Evolutionary conservation across 306 rosid species (phyloP).

Genomic region (Quillaja saponaria): DNA sequence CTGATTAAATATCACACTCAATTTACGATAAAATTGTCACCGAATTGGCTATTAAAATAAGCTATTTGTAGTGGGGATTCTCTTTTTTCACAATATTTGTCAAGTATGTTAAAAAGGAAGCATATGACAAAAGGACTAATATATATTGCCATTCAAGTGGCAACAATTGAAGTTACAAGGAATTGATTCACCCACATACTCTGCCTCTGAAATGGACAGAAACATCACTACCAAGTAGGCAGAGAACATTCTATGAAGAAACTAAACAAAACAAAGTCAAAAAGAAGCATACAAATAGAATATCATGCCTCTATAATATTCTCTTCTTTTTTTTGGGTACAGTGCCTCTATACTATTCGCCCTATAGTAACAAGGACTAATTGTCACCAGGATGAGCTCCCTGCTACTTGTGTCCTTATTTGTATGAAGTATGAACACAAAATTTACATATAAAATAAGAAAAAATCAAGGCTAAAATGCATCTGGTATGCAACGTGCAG

Average conservation of each 20-base stretch:
- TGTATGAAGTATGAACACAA: conserved; percentile 8
- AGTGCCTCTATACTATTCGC: not conserved
- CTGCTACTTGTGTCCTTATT: conserved; percentile 5
- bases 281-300: not conserved
- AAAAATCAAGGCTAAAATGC: conserved; percentile 1
- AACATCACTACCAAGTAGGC: not conserved
- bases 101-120: no score
- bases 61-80: no score
- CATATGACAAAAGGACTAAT: no score
- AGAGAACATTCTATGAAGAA: not conserved
- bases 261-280: not conserved
- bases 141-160: no score
- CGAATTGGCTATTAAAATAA: no score
- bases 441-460: not conserved
- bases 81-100: no score
- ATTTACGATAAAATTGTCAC: no score
- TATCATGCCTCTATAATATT: not conserved
- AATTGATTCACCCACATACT: not conserved
- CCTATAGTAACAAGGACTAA: not conserved
- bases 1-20: no score
- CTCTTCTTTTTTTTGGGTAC: no score
- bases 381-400: not conserved
- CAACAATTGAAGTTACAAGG: not conserved
- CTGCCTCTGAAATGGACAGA: not conserved
- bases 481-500: not conserved